These are phyloP conservation scores for Avena sativa DNA, from an alignment of 176 grass and related monocot species.

Conservation along the genomic window DNA sequence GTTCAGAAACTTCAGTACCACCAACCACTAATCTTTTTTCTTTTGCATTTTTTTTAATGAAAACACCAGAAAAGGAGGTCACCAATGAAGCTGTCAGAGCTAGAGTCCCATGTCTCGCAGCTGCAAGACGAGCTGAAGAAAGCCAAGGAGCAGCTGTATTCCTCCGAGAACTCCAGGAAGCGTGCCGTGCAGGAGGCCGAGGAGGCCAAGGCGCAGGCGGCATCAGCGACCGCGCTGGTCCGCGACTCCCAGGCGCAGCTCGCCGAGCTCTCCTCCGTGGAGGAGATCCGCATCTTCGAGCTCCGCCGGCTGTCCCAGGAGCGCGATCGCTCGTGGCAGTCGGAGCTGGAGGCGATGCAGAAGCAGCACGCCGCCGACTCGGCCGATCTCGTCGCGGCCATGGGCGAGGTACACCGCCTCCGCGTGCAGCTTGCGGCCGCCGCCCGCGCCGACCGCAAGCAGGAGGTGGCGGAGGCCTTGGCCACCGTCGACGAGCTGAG, in stretches of 20 bases:
- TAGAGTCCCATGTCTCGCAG: slow-evolving; percentile 72
- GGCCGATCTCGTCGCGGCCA: slow-evolving; percentile 67
- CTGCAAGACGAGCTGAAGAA: slow-evolving; percentile 84
- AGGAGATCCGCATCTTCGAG: slow-evolving; percentile 75
- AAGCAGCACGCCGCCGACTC: slow-evolving; percentile 87
- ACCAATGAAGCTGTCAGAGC: slow-evolving; percentile 58
- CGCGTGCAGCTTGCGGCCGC: slow-evolving; percentile 68
- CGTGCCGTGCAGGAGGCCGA: slow-evolving; percentile 76
- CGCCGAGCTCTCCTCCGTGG: slow-evolving; percentile 60
- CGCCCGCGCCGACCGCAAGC: slow-evolving; percentile 44
- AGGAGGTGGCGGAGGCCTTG: slow-evolving; percentile 60
- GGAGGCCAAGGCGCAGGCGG: slow-evolving; percentile 58
- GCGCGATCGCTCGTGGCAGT: slow-evolving; percentile 94
- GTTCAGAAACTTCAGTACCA: not conserved
- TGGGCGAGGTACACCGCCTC: slow-evolving; percentile 78
- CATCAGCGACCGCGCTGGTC: slow-evolving; percentile 47
- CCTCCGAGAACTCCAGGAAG: slow-evolving; percentile 65
- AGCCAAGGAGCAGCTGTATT: slow-evolving; percentile 76
- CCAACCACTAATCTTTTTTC: slow-evolving; percentile 31
- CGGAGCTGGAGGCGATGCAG: slow-evolving; percentile 92
- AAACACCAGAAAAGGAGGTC: slow-evolving; percentile 71
- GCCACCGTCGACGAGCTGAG: slow-evolving; percentile 67
- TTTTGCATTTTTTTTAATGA: slow-evolving; percentile 40
- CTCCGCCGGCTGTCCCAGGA: slow-evolving; percentile 88
- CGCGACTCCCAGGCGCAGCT: slow-evolving; percentile 60